These are phyloP conservation scores for Gastrodia elata DNA, from an alignment of 106 monocot genomes.

Conservation along the genomic window DNA sequence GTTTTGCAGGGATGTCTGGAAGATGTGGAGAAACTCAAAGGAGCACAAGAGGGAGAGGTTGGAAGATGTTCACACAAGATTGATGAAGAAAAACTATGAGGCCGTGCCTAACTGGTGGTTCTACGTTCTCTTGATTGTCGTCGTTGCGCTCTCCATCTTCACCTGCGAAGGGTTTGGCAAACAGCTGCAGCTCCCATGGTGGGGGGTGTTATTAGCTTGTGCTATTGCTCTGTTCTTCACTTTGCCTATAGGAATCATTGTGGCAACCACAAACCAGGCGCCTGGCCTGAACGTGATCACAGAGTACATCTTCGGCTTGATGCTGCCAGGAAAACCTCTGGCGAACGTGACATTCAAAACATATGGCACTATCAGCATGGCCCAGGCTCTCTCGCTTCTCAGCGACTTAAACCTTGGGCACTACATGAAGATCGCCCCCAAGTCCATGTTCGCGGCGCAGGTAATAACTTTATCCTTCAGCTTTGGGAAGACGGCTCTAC, in stretches of 20 bases:
- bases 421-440: conserved; percentile 96
- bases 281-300: conserved; percentile 55
- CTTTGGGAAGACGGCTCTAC: background rate
- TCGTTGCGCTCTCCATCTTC: conserved; percentile 34
- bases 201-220: conserved; percentile 73
- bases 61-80: conserved; percentile 15
- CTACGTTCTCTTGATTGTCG: conserved; percentile 33
- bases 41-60: conserved; percentile 7
- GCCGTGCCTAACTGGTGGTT: conserved; percentile 90
- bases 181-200: conserved; percentile 88
- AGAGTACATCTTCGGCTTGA: conserved; percentile 67
- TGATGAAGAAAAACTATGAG: conserved; percentile 83
- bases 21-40: conserved; percentile 15
- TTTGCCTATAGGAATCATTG: conserved; percentile 77
- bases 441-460: conserved; percentile 77
- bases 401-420: conserved; percentile 79
- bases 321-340: conserved; percentile 71
- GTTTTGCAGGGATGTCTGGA: conserved; percentile 12
- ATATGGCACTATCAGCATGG: conserved; percentile 77
- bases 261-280: conserved; percentile 79
- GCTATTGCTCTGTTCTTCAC: conserved; percentile 68
- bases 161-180: conserved; percentile 44
- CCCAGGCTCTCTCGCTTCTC: conserved; percentile 62
- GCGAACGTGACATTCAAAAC: conserved; percentile 89
- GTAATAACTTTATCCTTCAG: conserved; percentile 16